Percentiles rank a stretch among this genome's conserved stretches.
Evolutionary conservation across 2,329 filamentous ascomycete species (phyloP).

Genomic region (Ramularia collo-cygni): DNA sequence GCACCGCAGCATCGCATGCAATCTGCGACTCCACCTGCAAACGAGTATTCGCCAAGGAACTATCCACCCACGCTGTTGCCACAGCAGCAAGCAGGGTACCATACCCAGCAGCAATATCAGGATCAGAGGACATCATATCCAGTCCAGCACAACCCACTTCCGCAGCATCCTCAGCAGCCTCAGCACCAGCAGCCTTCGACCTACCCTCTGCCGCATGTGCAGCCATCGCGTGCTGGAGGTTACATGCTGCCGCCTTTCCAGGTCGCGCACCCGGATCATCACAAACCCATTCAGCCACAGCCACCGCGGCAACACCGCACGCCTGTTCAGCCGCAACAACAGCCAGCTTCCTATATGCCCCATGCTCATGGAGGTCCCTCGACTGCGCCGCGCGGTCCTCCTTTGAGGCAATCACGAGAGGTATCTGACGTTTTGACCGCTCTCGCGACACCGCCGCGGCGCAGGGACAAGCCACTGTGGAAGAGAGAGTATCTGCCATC

Average conservation of each 20-base stretch:
- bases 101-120: conserved; percentile 22
- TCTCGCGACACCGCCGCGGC: conserved; percentile 24
- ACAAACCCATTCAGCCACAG: conserved; percentile 18
- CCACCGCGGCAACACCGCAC: conserved; percentile 11
- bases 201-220: conserved; percentile 30
- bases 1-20: conserved; percentile 19
- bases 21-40: conserved; percentile 15
- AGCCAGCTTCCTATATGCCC: conserved; percentile 11
- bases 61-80: conserved; percentile 20
- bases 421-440: conserved; percentile 21
- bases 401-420: conserved; percentile 11
- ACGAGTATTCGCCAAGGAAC: conserved; percentile 8
- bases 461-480: conserved; percentile 20
- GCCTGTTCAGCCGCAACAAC: conserved; percentile 5
- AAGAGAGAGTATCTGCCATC: conserved; percentile 24
- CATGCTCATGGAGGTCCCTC: conserved; percentile 17
- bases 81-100: conserved; percentile 28
- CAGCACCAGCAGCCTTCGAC: conserved; percentile 21
- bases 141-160: conserved; percentile 4
- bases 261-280: conserved; percentile 39
- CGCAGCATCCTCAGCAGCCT: conserved; percentile 24
- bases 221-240: conserved; percentile 26
- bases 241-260: conserved; percentile 44
- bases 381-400: conserved; percentile 19
- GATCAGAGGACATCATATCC: conserved; percentile 24